Evolutionary conservation across 192 early-diverging fungal genomes (phyloP), one percentile per base, ranked within the genome.

Genomic region (Powellomyces hirtus): DNA sequence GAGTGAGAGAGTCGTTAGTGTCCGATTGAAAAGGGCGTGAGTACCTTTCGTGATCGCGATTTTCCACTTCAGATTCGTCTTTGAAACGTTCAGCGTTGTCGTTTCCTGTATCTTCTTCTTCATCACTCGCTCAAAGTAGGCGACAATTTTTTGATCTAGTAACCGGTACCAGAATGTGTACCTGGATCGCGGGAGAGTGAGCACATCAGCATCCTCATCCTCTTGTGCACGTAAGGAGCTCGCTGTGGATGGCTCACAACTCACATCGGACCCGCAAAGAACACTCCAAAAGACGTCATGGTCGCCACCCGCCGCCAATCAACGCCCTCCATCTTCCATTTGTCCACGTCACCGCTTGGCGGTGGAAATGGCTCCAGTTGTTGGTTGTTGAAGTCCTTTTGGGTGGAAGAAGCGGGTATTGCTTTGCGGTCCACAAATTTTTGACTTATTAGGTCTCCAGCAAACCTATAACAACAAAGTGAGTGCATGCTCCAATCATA

Each of bases 111-210:
- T 53, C 60, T 52, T n/a, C 18, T 33, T 11, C 59, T 64, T 71
- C 24, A 60, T 8, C 67, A 37, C 16, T 14, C n/a, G 50, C 50
- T 65, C 62, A 57, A 64, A 72, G 29, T 33, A 55, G 18, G 24
- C 61, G 38, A 55, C 52, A 44, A 72, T 64, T 38, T 57, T 64
- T 18, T 57, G n/a, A 46, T 78, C 76, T 26, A 78, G 72, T n/a
- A 57, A 36, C 29, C 64, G 34, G 68, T 78, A 78, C 76, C 76
- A 78, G 40, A 70, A 59, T 1, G 76, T 78, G 64, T 78, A 74
- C 52, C 45, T 64, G 49, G 33, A n/a, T n/a, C n/a, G n/a, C n/a
- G n/a, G n/a, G n/a, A n/a, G n/a, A n/a, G n/a, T n/a, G n/a, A n/a
- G n/a, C n/a, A n/a, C n/a, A n/a, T n/a, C n/a, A n/a, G n/a, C n/a